Evolutionary conservation across 306 rosid species (phyloP).

Genomic region (Acacia crassicarpa): DNA sequence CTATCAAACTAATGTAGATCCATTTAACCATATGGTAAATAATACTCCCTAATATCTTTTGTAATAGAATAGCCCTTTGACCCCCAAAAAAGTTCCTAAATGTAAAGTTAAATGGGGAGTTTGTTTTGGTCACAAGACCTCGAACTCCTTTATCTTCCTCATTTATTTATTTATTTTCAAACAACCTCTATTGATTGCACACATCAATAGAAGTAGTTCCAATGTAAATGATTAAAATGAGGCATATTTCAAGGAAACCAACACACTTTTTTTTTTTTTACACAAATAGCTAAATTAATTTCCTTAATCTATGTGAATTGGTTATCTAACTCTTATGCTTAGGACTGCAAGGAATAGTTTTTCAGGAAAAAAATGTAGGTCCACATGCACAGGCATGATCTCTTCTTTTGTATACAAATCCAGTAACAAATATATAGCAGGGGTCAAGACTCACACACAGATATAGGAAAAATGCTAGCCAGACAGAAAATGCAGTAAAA

Average conservation of each 20-base stretch:
- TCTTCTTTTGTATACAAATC: neutral
- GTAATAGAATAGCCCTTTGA: too few relatives aligned
- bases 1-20: neutral
- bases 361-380: neutral
- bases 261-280: neutral
- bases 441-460: neutral
- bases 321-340: too few relatives aligned
- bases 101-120: neutral
- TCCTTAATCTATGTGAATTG: neutral
- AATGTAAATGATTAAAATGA: neutral
- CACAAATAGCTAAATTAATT: too few relatives aligned
- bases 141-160: too few relatives aligned
- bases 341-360: neutral
- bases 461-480: constrained; percentile 10
- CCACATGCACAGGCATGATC: neutral
- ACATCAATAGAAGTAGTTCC: neutral
- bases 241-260: neutral
- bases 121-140: neutral
- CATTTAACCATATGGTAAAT: neutral
- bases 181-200: too few relatives aligned
- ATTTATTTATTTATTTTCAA: too few relatives aligned
- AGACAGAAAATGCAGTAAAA: constrained; percentile 1
- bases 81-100: too few relatives aligned
- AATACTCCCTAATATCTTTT: neutral
- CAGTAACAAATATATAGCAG: constrained; percentile 25